Evolutionary conservation across 164 flowering plant species (phyloP), one percentile per base, ranked within the genome.

Genomic region (grape (Vitis vinifera)): DNA sequence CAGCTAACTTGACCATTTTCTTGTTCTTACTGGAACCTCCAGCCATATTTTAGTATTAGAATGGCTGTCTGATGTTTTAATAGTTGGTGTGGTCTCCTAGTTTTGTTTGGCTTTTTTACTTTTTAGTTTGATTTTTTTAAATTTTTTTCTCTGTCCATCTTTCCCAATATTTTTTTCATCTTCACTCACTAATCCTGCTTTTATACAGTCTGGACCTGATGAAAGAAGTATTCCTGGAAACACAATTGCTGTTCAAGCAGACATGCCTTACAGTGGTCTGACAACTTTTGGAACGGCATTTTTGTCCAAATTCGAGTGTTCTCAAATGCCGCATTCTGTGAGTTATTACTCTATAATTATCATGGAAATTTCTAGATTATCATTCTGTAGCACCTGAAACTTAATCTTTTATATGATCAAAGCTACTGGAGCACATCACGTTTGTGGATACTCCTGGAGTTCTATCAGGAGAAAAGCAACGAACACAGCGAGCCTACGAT

Each of bases 391-490:
- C 29, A 12, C 57, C 62, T 63, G 44, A 65, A 55, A 1, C 55
- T 68, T 53, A 63, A 30, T 11, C 4, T 69, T 69, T 69, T 37
- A 7, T 57, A 23, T 79, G 30, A 31, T 13, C 73, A 59, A 77
- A 95, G 99, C 88, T 96, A 73, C 84, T 93, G 76, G 98, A 96
- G 73, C 97, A 96, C 70, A 81, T 93, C 37, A 91, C 97, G 14
- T 88, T 96, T 81, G 98, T 96, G 62, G 99, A 96, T 71, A 91
- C 97, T 9, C 98, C 99, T 64, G 99, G 98, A 76, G 99, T 96
- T 67, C 71, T 96, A 57, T 96, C 99, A 12, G 98, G 97, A 76
- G 97, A 96, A 81, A 96, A 96, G 77, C 99, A 96, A 78, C 85
- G 99, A 59, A 91, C 98, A 11, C 97, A 93, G 59, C 82, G 99